A percentile compares a stretch with the other conserved stretches of the same genome.
These are phyloP conservation scores for Wallemia hederae DNA, from an alignment of 1,284 basidiomycete species.

Conservation along the genomic window DNA sequence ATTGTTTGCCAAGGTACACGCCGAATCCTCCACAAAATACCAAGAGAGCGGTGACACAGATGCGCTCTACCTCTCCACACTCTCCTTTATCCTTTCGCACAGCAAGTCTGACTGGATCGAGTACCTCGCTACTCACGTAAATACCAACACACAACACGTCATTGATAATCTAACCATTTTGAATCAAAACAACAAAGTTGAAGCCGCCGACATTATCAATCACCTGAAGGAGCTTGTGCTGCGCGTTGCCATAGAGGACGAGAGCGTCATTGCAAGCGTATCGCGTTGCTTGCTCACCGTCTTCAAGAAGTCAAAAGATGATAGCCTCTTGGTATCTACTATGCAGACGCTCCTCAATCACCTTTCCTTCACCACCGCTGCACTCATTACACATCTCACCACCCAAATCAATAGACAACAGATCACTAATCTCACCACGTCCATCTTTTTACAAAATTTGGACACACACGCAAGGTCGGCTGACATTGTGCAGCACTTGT, in stretches of 20 bases:
- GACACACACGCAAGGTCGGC: conserved; percentile 57
- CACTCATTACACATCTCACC: conserved; percentile 53
- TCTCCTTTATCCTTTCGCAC: neutral
- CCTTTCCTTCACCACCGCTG: conserved; percentile 53
- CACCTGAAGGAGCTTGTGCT: neutral
- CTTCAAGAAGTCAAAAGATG: conserved; percentile 11
- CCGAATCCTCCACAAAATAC: neutral
- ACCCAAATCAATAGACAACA: conserved; percentile 47
- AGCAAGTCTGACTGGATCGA: neutral
- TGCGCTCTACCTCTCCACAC: neutral
- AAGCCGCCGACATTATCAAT: neutral
- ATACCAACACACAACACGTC: neutral
- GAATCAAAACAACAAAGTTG: neutral
- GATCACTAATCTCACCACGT: conserved; percentile 59
- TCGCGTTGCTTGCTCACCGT: neutral
- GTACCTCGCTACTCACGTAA: neutral
- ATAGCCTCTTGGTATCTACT: conserved; percentile 74
- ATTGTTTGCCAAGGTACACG: neutral
- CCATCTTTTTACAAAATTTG: conserved; percentile 71
- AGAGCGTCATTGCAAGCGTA: neutral
- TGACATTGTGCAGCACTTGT: conserved; percentile 66
- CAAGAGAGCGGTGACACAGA: neutral
- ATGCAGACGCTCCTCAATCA: conserved; percentile 88
- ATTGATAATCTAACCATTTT: neutral
- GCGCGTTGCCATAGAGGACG: neutral